Conservation (phyloP, 2,329 filamentous ascomycete genomes). For the Knoxdaviesia proteae region DNA sequence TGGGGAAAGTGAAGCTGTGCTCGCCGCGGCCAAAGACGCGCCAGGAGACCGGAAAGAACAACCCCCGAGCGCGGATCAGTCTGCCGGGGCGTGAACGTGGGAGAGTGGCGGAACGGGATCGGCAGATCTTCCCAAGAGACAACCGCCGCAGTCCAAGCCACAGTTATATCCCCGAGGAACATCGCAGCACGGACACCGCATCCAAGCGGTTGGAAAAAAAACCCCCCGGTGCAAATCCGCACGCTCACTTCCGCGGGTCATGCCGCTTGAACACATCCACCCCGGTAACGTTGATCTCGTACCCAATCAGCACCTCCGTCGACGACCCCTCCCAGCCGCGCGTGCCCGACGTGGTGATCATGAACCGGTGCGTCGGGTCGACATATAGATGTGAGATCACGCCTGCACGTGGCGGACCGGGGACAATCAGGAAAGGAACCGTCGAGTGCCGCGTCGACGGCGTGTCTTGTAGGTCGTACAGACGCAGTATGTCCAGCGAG, state of each 20-base stretch:
- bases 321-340: constrained; percentile 82
- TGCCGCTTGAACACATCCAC: not conserved
- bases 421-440: constrained; percentile 90
- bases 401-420: constrained; percentile 63
- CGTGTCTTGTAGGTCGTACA: constrained; percentile 67
- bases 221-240: not conserved
- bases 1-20: not conserved
- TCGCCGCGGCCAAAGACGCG: not conserved
- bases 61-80: too few species aligned
- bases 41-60: too few species aligned
- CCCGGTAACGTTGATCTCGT: constrained; percentile 46
- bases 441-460: constrained; percentile 49
- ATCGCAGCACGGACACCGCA: not conserved
- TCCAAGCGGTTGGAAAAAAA: not conserved
- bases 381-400: constrained; percentile 74
- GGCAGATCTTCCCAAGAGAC: not conserved
- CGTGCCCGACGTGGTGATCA: constrained; percentile 82
- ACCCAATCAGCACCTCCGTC: constrained; percentile 83
- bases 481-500: constrained; percentile 75
- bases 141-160: not conserved
- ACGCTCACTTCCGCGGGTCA: not conserved
- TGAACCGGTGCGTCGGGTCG: constrained; percentile 72
- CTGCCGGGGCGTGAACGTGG: too few species aligned
- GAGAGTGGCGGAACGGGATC: too few species aligned
- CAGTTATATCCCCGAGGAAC: not conserved